These are phyloP conservation scores for Fremontodendron californicum DNA, from an alignment of 345 rosid genomes.

Conservation along the genomic window DNA sequence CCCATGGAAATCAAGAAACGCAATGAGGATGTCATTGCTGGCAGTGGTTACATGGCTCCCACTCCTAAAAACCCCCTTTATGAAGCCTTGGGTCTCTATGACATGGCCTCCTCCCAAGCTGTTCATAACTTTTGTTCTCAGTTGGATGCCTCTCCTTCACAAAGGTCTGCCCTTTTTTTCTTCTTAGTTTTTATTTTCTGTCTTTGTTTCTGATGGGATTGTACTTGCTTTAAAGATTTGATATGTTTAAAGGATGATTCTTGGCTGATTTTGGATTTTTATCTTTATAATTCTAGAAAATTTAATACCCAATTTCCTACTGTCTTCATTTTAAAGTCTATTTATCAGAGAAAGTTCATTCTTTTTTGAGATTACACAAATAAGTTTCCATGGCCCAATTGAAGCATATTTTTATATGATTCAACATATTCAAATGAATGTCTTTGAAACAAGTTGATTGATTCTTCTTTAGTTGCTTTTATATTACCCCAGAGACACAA, in stretches of 20 bases:
- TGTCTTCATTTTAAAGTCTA: neutral
- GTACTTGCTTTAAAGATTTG: neutral
- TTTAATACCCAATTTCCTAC: neutral
- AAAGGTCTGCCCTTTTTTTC: slow-evolving; percentile 39
- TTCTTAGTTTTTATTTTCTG: neutral
- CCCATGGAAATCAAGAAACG: slow-evolving; percentile 58
- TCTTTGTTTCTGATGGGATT: neutral
- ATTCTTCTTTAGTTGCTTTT: neutral
- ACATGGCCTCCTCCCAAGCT: slow-evolving; percentile 57
- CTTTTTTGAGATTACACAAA: no score
- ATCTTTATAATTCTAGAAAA: neutral
- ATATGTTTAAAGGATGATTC: neutral
- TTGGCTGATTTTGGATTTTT: neutral
- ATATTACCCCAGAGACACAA: slow-evolving; percentile 41
- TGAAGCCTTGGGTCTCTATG: slow-evolving; percentile 77
- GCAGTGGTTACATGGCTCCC: slow-evolving; percentile 72
- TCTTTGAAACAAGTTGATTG: neutral
- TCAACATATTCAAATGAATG: neutral
- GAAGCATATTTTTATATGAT: neutral
- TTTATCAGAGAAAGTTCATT: neutral
- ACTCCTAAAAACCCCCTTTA: slow-evolving; percentile 60
- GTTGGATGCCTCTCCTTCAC: slow-evolving; percentile 56
- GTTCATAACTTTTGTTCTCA: slow-evolving; percentile 61
- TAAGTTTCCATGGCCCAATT: neutral
- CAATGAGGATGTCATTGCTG: slow-evolving; percentile 54